phyloP scores from a whole-genome alignment of 2,329 filamentous ascomycete genomes.

The Mycosphaerella arachidis region DNA sequence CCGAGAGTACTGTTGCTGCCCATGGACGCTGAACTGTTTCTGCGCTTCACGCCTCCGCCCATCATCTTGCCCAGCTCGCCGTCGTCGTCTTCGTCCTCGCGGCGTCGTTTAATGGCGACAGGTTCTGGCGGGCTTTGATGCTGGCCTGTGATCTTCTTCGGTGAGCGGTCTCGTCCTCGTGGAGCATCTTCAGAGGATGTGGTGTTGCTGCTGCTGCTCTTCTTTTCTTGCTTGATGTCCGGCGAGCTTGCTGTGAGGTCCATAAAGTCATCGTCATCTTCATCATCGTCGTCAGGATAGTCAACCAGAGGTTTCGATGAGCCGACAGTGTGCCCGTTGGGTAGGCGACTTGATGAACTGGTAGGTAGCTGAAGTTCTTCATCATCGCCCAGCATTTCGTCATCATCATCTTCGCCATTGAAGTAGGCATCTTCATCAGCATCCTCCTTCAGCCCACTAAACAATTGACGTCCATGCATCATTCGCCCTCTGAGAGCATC shows the following conservation, averaged over 20 bases:
- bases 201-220: constrained; percentile 24
- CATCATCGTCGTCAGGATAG: constrained; percentile 88
- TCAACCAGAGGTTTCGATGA: constrained; percentile 75
- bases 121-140: constrained; percentile 16
- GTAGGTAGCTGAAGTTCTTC: constrained; percentile 30
- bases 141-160: constrained; percentile 18
- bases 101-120: constrained; percentile 74
- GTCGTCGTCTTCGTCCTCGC: constrained; percentile 91
- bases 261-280: constrained; percentile 53
- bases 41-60: constrained; percentile 38
- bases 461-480: constrained; percentile 56
- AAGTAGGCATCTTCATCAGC: constrained; percentile 89
- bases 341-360: constrained; percentile 24
- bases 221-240: constrained; percentile 34
- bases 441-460: constrained; percentile 72
- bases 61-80: constrained; percentile 75
- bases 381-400: constrained; percentile 52
- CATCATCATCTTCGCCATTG: constrained; percentile 81
- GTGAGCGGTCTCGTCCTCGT: constrained; percentile 18
- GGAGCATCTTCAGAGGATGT: constrained; percentile 15
- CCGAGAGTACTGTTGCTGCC: constrained; percentile 23
- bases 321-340: constrained; percentile 56
- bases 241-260: constrained; percentile 50
- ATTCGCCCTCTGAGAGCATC: constrained; percentile 35
- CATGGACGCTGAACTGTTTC: constrained; percentile 35